Base-by-base conservation (phyloP, 2,329 filamentous ascomycete species). In the Zymoseptoria crescenta region DNA sequence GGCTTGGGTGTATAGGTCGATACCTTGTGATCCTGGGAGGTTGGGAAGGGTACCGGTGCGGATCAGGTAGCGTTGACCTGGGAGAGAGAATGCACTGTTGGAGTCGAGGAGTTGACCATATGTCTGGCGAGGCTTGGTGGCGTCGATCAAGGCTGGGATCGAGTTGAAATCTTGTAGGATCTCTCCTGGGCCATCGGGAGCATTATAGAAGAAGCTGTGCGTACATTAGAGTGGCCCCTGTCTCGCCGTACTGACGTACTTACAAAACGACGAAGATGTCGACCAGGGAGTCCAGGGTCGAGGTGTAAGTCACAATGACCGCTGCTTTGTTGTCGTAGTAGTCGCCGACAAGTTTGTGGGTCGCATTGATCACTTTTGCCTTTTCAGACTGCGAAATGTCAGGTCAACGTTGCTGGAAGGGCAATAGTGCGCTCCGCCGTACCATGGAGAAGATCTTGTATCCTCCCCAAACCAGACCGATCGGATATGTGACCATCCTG, bases 271-370 rank as follows among this genome's bases (percentile, higher is more conserved):
- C 76, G 81, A 82, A 85, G 20, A 80, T 74, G 61, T 84, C 76
- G 52, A 83, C 64, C 0, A 78, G 59, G 9, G 75, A 74, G 2
- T 75, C 67, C 3, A 73, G 63, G 0, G 76, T 76, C 16, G 79
- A 74, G 65, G 83, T 77, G 2, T 78, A 76, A 0, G 82, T 86
- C 52, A 81, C 70, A 62, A 86, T 86, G 52, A 87, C 79, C 10
- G 78, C 82, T 0, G 83, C 84, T 68, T 84, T 85, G 60, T 80
- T 75, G 64, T 87, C 83, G 0, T 76, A 73, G 66, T 83, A 82
- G 69, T 85, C 75, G 64, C 80, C 76, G 5, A 81, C 82, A 64
- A 84, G 85, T 68, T 84, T 79, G 21, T 10, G 64, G 3, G 64
- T 64, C 29, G 64, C 64, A 8, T 60, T 60, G 20, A 83, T 72